Conservation (phyloP, 2,329 filamentous ascomycete genomes). For the Clonostachys byssicola region DNA sequence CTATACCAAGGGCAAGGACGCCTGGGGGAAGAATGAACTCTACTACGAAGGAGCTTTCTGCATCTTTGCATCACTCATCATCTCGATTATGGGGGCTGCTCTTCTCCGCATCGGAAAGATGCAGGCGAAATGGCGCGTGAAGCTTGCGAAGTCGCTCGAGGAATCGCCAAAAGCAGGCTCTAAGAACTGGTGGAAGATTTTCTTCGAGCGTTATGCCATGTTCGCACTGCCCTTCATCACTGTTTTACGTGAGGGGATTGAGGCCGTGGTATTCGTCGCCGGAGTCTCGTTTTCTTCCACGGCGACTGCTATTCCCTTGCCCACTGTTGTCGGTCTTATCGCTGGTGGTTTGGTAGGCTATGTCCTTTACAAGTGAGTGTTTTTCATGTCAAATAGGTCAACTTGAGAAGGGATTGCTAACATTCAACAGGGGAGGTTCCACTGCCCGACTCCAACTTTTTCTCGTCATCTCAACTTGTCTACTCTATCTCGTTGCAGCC, state of each 20-base stretch:
- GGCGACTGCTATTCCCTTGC: slow-evolving; percentile 71
- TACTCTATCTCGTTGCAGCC: slow-evolving; percentile 79
- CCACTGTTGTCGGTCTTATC: slow-evolving; percentile 67
- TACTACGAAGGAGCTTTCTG: slow-evolving; percentile 72
- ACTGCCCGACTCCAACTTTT: slow-evolving; percentile 60
- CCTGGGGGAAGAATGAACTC: slow-evolving; percentile 59
- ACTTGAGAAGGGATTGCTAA: neutral
- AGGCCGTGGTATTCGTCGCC: slow-evolving; percentile 82
- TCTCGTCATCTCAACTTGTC: slow-evolving; percentile 73
- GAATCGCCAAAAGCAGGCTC: neutral
- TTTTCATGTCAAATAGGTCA: neutral
- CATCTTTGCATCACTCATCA: slow-evolving; percentile 64
- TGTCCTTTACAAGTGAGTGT: slow-evolving; percentile 69
- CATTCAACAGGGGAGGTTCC: slow-evolving; percentile 34
- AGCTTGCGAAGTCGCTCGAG: slow-evolving; percentile 52
- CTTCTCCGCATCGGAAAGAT: slow-evolving; percentile 73
- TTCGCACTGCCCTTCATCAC: slow-evolving; percentile 70
- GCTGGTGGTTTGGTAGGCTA: slow-evolving; percentile 67
- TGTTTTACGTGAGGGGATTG: slow-evolving; percentile 64
- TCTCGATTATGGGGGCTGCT: slow-evolving; percentile 68
- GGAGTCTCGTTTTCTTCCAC: slow-evolving; percentile 76
- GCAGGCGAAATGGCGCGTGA: slow-evolving; percentile 73
- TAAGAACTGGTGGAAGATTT: slow-evolving; percentile 50
- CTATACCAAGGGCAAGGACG: slow-evolving; percentile 55
- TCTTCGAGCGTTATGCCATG: slow-evolving; percentile 77